Evolutionary conservation across 345 rosid species (phyloP).

Genomic region (Gossypium australe): DNA sequence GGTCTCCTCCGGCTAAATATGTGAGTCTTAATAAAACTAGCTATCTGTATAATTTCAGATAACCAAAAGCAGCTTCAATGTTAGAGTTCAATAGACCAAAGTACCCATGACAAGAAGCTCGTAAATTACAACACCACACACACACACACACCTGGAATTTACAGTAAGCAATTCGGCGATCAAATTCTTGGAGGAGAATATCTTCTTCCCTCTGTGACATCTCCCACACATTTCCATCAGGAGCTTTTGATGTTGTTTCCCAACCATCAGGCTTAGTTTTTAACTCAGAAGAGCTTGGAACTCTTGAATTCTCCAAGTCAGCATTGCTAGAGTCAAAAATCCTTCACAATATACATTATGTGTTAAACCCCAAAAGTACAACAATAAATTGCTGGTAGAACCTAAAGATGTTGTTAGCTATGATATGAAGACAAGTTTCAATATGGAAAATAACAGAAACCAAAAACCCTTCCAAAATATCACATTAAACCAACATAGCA

Average conservation of each 20-base stretch:
- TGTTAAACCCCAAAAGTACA: neutral
- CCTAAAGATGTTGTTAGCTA: neutral
- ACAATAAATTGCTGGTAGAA: neutral
- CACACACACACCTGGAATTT: neutral
- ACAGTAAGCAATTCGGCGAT: constrained; percentile 20
- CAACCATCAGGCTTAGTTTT: constrained; percentile 55
- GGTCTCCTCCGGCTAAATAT: constrained; percentile 97
- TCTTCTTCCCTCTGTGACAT: constrained; percentile 98
- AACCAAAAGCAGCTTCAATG: neutral
- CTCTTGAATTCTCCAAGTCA: constrained; percentile 52
- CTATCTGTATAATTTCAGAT: constrained; percentile 51
- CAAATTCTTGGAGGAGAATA: constrained; percentile 89
- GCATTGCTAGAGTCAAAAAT: constrained; percentile 65
- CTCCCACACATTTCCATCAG: constrained; percentile 89
- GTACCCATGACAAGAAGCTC: neutral
- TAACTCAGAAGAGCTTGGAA: constrained; percentile 53
- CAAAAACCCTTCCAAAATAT: neutral
- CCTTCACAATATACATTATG: constrained; percentile 32
- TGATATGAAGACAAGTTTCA: neutral
- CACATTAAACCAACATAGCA: neutral
- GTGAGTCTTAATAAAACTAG: constrained; percentile 90
- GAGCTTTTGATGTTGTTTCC: constrained; percentile 71
- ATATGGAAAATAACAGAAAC: neutral
- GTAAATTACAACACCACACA: neutral
- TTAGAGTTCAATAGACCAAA: neutral